These are phyloP conservation scores for Davidsoniella virescens DNA, from an alignment of 2,329 filamentous ascomycete species.

Conservation along the genomic window DNA sequence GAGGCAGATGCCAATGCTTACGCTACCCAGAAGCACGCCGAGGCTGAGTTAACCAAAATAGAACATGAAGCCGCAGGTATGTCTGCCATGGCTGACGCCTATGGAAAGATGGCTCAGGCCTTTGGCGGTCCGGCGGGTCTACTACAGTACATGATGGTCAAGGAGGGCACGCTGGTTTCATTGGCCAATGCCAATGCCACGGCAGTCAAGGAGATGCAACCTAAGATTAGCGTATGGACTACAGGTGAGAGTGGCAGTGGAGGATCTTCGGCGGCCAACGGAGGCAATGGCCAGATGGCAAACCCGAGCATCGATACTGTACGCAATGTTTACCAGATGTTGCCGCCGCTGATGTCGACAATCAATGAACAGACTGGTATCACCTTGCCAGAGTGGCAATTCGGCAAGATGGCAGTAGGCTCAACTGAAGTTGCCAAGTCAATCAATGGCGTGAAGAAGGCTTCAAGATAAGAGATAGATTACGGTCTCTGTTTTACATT, in stretches of 20 bases:
- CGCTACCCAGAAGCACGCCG: slow-evolving; percentile 32
- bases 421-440: slow-evolving; percentile 17
- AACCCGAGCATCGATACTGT: slow-evolving; percentile 40
- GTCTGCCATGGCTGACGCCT: slow-evolving; percentile 64
- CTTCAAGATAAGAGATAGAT: background rate
- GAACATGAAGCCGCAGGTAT: slow-evolving; percentile 66
- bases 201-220: slow-evolving; percentile 61
- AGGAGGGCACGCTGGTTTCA: slow-evolving; percentile 61
- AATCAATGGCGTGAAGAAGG: slow-evolving; percentile 10
- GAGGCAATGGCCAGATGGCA: slow-evolving; percentile 13
- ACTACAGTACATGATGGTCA: slow-evolving; percentile 76
- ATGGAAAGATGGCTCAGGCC: slow-evolving; percentile 51
- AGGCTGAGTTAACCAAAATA: slow-evolving; percentile 41
- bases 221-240: slow-evolving; percentile 86
- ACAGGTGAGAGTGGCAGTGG: slow-evolving; percentile 40
- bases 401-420: slow-evolving; percentile 29
- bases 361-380: slow-evolving; percentile 85
- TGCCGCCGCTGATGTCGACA: slow-evolving; percentile 68
- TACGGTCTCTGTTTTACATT: background rate
- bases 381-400: slow-evolving; percentile 60
- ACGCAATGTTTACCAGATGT: slow-evolving; percentile 68
- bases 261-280: slow-evolving; percentile 20
- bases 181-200: slow-evolving; percentile 63
- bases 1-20: slow-evolving; percentile 27
- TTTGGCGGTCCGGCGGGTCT: slow-evolving; percentile 66